Conservation (phyloP, 2,329 filamentous ascomycete species). For the Amesomyces nigricolor region DNA sequence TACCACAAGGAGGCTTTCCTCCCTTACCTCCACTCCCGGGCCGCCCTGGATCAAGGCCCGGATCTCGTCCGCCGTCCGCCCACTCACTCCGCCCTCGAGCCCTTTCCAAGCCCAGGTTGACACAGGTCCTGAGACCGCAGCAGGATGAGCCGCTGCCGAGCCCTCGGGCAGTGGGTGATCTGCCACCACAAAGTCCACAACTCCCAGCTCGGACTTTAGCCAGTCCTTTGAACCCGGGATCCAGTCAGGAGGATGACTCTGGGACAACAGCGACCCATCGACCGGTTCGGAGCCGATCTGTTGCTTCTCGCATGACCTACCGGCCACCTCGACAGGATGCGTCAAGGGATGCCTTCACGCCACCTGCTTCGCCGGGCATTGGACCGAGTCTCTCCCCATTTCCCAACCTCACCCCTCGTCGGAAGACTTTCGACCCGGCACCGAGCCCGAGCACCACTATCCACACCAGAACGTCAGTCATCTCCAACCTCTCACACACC, state of each 20-base stretch:
- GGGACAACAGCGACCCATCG: neutral
- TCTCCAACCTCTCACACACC: conserved; percentile 12
- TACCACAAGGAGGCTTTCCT: conserved; percentile 24
- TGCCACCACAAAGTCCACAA: neutral
- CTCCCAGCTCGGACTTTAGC: neutral
- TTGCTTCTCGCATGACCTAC: neutral
- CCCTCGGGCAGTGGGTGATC: neutral
- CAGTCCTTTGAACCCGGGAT: neutral
- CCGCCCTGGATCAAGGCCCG: conserved; percentile 5
- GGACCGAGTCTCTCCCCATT: neutral
- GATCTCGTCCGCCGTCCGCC: conserved; percentile 5
- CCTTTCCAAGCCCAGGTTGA: neutral
- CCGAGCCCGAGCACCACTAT: conserved; percentile 9
- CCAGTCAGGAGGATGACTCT: neutral
- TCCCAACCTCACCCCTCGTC: neutral
- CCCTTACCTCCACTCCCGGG: conserved; percentile 28
- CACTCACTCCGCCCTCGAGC: conserved; percentile 3
- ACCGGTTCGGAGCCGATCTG: neutral
- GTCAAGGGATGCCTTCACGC: neutral
- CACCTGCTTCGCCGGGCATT: conserved; percentile 5
- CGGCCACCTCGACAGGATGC: neutral
- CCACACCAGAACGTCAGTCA: conserved; percentile 7
- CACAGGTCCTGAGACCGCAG: neutral
- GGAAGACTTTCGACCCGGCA: neutral
- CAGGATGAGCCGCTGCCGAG: neutral